Evolutionary conservation across 2,329 filamentous ascomycete genomes (phyloP).

Genomic region (Verticillium dahliae): DNA sequence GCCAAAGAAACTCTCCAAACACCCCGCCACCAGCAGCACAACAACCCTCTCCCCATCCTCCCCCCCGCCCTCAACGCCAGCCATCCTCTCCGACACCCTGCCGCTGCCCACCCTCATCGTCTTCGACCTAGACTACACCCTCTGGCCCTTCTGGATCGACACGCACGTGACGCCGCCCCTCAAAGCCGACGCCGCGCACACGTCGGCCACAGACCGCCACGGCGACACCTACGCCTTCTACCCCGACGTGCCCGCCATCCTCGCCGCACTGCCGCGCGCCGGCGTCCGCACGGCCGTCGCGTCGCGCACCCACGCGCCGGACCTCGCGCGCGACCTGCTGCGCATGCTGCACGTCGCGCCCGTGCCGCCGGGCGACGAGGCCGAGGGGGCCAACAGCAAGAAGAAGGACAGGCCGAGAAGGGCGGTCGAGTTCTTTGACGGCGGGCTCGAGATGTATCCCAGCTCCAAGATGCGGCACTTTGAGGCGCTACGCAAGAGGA

Average conservation of each 20-base stretch:
- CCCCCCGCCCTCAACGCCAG: slow-evolving; percentile 18
- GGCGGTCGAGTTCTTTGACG: slow-evolving; percentile 55
- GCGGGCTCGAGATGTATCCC: slow-evolving; percentile 62
- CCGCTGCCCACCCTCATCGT: slow-evolving; percentile 79
- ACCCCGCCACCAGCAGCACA: slow-evolving; percentile 10
- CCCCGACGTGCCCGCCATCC: slow-evolving; percentile 58
- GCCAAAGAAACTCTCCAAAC: slow-evolving; percentile 25
- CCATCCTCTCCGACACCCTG: slow-evolving; percentile 45
- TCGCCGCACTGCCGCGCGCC: slow-evolving; percentile 48
- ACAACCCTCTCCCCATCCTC: slow-evolving; percentile 17
- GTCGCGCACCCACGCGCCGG: slow-evolving; percentile 72
- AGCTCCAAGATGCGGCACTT: slow-evolving; percentile 84
- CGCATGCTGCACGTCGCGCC: slow-evolving; percentile 59
- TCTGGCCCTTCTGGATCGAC: slow-evolving; percentile 99
- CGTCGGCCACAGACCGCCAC: slow-evolving; percentile 40
- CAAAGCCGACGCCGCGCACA: slow-evolving; percentile 36
- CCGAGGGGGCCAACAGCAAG: slow-evolving; percentile 12
- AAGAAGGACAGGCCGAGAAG: slow-evolving; percentile 27
- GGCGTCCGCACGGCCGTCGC: slow-evolving; percentile 62
- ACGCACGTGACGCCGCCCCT: slow-evolving; percentile 79
- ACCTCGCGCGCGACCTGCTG: slow-evolving; percentile 72
- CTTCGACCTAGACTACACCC: slow-evolving; percentile 95
- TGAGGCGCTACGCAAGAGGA: slow-evolving; percentile 61
- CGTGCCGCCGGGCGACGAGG: slow-evolving; percentile 14
- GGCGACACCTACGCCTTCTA: slow-evolving; percentile 69